phyloP scores from a whole-genome alignment of 2,329 filamentous ascomycete species.

The Nemania diffusa region DNA sequence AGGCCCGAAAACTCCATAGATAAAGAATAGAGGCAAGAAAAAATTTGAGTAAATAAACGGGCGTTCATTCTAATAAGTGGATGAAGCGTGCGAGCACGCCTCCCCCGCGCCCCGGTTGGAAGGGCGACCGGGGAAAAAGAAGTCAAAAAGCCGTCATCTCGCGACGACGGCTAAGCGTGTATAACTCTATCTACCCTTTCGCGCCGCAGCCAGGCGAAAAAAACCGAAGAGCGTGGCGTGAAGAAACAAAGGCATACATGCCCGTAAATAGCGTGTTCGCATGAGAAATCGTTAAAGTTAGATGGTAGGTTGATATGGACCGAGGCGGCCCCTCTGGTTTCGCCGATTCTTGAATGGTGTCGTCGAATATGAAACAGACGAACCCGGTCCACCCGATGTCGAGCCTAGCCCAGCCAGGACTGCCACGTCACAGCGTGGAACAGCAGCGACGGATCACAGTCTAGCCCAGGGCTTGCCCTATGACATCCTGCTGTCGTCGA shows the following conservation, averaged over 20 bases:
- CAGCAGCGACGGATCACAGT: constrained; percentile 9
- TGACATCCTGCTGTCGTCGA: constrained; percentile 57
- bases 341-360: not conserved
- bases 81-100: constrained; percentile 11
- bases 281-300: constrained; percentile 3
- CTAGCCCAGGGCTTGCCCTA: constrained; percentile 65
- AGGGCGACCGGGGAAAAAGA: not conserved
- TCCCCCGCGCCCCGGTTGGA: not conserved
- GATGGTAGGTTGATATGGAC: not conserved
- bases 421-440: not conserved
- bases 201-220: constrained; percentile 2
- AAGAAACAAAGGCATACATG: not conserved
- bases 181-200: constrained; percentile 5
- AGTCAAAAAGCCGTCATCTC: not conserved
- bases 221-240: not conserved
- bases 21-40: constrained; percentile 17
- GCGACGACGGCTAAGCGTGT: not conserved
- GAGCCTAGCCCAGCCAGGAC: constrained; percentile 26
- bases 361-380: constrained; percentile 10
- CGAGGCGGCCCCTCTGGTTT: constrained; percentile 1
- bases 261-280: constrained; percentile 15
- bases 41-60: not conserved
- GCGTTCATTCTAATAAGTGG: constrained; percentile 9
- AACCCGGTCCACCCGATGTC: constrained; percentile 29
- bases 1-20: constrained; percentile 42